Evolutionary conservation across 2,329 filamentous ascomycete genomes (phyloP), one percentile per base, ranked within the genome.

Genomic region (Aureobasidium mangrovei): DNA sequence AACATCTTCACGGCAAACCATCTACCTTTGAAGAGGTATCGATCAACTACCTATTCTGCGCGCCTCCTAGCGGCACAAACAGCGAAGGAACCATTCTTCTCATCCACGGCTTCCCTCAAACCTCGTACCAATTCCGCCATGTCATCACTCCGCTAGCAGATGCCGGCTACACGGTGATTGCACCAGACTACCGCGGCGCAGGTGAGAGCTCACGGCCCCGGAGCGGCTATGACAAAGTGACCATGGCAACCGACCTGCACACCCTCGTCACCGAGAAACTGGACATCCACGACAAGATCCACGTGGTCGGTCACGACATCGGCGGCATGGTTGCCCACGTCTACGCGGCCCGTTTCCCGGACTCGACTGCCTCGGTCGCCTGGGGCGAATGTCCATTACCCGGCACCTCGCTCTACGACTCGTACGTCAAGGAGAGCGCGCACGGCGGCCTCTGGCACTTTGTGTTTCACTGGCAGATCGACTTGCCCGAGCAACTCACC

Each of bases 21-120:
- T 42, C 55, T 5, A 47, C 44, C 2, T 24, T 32, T 2, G 27
- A 31, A 3, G 44, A 60, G 45, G 54, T 66, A 35, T 58, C 61
- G 18, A 59, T 66, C 8, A 59, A 62, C 56, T 64, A 64, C 53
- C 61, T 65, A 26, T 46, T 59, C 45, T 64, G 62, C 41, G 49
- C 52, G 7, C 48, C 60, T 7, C 58, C 32, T 7, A 6, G 6
- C 55, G 4, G 53, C 52, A 3, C 47, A 26, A 1, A 46, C 56
- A 18, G 45, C 55, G 29, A 67, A 67, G 59, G 70, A 70, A 27
- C 63, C 65, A 10, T 74, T n/a, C 60, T 75, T 12, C 67, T 76
- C 24, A 71, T 77, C 36, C 73, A 77, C 55, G 73, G 73, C 56
- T 77, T 73, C 55, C 74, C 74, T 1, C 67, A 76, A 58, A 74